Evolutionary conservation across 768 basidiomycete species (phyloP).

Genomic region (Lanmaoa pseudosensibilis): DNA sequence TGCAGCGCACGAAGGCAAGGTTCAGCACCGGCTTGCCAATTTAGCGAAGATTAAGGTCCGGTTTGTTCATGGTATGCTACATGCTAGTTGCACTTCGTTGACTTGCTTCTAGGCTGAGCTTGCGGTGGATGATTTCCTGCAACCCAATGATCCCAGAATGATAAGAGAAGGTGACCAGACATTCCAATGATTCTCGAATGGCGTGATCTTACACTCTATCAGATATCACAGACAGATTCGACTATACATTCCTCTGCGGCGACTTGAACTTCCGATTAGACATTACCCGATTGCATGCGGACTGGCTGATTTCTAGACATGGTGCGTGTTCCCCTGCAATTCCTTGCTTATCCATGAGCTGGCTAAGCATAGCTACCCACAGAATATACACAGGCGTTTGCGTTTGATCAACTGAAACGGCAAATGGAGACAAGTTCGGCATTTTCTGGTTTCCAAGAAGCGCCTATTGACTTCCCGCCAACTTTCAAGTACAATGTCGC

Average conservation of each 20-base stretch:
- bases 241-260: slow-evolving; percentile 85
- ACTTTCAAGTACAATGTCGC: slow-evolving; percentile 92
- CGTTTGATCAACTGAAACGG: slow-evolving; percentile 83
- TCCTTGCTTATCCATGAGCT: not conserved
- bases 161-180: slow-evolving; percentile 62
- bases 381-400: slow-evolving; percentile 85
- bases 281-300: slow-evolving; percentile 87
- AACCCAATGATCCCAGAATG: slow-evolving; percentile 59
- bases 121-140: slow-evolving; percentile 74
- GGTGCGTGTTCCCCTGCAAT: slow-evolving; percentile 41
- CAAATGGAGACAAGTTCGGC: slow-evolving; percentile 69
- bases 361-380: slow-evolving; percentile 9
- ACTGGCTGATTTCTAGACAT: slow-evolving; percentile 86
- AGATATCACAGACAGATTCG: slow-evolving; percentile 86
- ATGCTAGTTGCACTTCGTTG: not conserved
- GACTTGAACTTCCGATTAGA: slow-evolving; percentile 92
- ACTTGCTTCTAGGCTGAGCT: slow-evolving; percentile 58
- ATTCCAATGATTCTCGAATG: not conserved
- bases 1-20: slow-evolving; percentile 73
- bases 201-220: slow-evolving; percentile 8
- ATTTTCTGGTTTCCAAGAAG: slow-evolving; percentile 82
- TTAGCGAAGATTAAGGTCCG: slow-evolving; percentile 82
- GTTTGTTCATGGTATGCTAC: not conserved
- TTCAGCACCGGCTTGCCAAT: slow-evolving; percentile 81
- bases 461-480: slow-evolving; percentile 79